Evolutionary conservation across 176 grass and related monocot species (phyloP).

Genomic region (Otatea glauca): DNA sequence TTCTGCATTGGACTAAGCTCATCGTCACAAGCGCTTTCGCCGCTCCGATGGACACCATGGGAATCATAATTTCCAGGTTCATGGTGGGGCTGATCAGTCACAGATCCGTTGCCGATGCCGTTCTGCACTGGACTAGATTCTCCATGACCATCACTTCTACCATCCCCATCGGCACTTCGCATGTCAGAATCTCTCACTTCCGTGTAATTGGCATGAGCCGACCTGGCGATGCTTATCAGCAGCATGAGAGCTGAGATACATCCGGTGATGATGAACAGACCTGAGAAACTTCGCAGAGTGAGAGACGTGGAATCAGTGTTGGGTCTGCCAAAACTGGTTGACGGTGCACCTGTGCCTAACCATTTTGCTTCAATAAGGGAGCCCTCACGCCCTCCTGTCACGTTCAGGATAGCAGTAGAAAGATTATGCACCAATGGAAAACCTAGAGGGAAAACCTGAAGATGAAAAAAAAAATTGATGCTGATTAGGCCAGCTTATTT

Average conservation of each 20-base stretch:
- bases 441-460: slow-evolving; percentile 56
- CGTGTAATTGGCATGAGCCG: neutral
- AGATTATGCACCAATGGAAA: slow-evolving; percentile 55
- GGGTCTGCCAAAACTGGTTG: neutral
- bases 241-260: neutral
- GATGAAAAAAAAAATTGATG: neutral
- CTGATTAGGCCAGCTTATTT: neutral
- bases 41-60: neutral
- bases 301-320: slow-evolving; percentile 17
- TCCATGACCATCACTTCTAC: neutral
- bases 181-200: neutral
- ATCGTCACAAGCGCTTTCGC: neutral
- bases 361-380: slow-evolving; percentile 38
- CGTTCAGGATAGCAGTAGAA: slow-evolving; percentile 55
- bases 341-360: slow-evolving; percentile 20
- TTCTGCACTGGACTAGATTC: neutral
- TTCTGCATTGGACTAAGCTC: neutral
- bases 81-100: neutral
- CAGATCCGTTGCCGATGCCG: neutral
- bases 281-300: slow-evolving; percentile 7
- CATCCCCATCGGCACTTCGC: neutral
- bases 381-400: slow-evolving; percentile 40
- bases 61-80: neutral
- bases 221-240: neutral
- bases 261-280: neutral